These are phyloP conservation scores for Yamadazyma atlantica DNA, from an alignment of 1,139 yeast genomes.

Conservation along the genomic window DNA sequence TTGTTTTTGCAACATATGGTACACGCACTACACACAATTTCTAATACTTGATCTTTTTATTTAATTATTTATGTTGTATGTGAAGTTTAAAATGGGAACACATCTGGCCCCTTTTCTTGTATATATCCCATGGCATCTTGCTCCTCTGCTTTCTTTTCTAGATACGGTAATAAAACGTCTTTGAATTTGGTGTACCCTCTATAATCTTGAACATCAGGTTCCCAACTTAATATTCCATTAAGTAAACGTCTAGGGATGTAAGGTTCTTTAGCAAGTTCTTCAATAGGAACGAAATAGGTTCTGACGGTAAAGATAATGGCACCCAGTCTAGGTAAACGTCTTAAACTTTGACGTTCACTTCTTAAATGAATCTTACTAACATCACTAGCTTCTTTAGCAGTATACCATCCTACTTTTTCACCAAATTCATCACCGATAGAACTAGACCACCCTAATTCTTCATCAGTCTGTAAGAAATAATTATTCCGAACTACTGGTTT, in stretches of 20 bases:
- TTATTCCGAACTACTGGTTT: conserved; percentile 64
- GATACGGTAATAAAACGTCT: conserved; percentile 54
- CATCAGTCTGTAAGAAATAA: conserved; percentile 65
- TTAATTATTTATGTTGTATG: background rate
- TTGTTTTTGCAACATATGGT: background rate
- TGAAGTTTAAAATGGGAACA: conserved; percentile 38
- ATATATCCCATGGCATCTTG: conserved; percentile 50
- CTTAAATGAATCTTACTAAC: conserved; percentile 52
- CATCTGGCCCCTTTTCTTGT: conserved; percentile 35
- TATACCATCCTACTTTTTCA: conserved; percentile 57
- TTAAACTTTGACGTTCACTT: conserved; percentile 67
- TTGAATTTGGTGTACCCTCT: conserved; percentile 57
- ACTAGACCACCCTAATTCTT: conserved; percentile 60
- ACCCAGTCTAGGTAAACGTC: conserved; percentile 62
- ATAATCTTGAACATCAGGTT: conserved; percentile 56
- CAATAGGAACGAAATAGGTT: conserved; percentile 59
- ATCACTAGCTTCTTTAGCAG: conserved; percentile 51
- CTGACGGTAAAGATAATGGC: conserved; percentile 63
- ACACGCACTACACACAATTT: background rate
- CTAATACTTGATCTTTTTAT: background rate
- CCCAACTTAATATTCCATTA: conserved; percentile 60
- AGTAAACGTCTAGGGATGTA: conserved; percentile 57
- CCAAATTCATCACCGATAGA: conserved; percentile 59
- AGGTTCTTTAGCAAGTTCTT: conserved; percentile 56
- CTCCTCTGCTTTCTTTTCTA: conserved; percentile 48